Conservation (phyloP, 2,329 filamentous ascomycete genomes). For the Penicillium olsonii region DNA sequence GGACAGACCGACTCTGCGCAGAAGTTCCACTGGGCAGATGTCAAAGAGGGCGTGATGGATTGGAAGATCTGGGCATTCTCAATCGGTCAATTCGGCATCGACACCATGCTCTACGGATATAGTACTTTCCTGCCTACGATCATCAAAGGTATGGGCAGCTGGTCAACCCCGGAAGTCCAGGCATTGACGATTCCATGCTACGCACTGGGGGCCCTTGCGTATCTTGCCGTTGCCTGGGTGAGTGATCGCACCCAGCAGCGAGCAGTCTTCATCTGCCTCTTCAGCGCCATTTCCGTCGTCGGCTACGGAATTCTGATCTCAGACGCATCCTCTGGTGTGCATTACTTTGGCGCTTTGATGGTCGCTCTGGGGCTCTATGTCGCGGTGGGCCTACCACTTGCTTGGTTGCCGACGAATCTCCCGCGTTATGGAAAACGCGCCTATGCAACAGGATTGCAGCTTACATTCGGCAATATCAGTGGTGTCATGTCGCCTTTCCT, state of each 20-base stretch:
- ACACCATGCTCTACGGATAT: constrained; percentile 78
- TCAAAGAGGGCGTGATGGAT: constrained; percentile 67
- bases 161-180: constrained; percentile 67
- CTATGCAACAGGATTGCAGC: constrained; percentile 69
- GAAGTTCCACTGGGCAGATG: constrained; percentile 63
- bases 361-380: constrained; percentile 72
- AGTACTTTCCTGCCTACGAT: constrained; percentile 79
- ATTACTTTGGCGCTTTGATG: constrained; percentile 77
- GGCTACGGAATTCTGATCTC: constrained; percentile 71
- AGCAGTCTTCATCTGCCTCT: constrained; percentile 64
- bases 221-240: constrained; percentile 65
- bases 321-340: constrained; percentile 60
- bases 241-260: constrained; percentile 69
- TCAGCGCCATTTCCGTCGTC: constrained; percentile 63
- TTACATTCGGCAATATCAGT: constrained; percentile 69
- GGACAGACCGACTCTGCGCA: constrained; percentile 52
- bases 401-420: constrained; percentile 65
- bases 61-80: constrained; percentile 76
- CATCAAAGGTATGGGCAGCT: constrained; percentile 67
- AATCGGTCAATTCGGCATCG: constrained; percentile 69
- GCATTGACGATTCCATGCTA: constrained; percentile 79
- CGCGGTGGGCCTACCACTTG: constrained; percentile 56
- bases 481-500: constrained; percentile 73
- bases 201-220: constrained; percentile 68
- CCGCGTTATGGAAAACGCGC: constrained; percentile 77